These are phyloP conservation scores for Pythium coloratum DNA, from an alignment of 352 stramenopile species.

Conservation along the genomic window DNA sequence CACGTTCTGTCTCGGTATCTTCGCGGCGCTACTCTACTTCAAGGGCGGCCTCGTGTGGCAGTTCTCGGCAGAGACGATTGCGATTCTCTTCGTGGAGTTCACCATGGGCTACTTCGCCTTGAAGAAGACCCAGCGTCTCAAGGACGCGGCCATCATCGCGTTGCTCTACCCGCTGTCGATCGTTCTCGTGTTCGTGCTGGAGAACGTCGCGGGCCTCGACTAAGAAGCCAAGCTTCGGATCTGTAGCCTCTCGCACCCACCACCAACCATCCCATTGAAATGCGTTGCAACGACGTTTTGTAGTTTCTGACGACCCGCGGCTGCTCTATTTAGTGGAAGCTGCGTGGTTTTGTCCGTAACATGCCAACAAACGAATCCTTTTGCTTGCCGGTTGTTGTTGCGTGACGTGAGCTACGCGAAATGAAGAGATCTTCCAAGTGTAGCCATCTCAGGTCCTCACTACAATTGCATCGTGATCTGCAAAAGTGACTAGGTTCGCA, in stretches of 20 bases:
- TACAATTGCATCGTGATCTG: neutral
- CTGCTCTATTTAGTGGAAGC: neutral
- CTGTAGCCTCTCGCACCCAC: neutral
- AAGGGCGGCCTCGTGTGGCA: conserved; percentile 94
- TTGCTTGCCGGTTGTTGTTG: too few species aligned
- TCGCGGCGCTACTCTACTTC: conserved; percentile 96
- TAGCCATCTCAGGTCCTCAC: neutral
- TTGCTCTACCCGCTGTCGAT: conserved; percentile 94
- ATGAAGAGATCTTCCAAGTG: neutral
- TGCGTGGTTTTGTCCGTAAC: neutral
- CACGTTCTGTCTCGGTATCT: conserved; percentile 98
- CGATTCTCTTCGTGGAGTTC: conserved; percentile 96
- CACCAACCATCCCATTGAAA: neutral
- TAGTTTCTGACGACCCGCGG: neutral
- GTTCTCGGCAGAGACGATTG: conserved; percentile 96
- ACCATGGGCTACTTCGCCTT: conserved; percentile 82
- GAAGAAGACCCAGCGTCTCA: conserved; percentile 87
- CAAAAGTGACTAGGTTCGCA: neutral
- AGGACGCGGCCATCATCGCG: conserved; percentile 83
- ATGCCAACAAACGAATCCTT: neutral
- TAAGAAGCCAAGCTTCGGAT: conserved; percentile 39
- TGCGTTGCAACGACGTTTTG: neutral
- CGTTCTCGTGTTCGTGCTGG: conserved; percentile 90
- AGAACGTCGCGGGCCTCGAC: conserved; percentile 91
- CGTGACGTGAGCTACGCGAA: too few species aligned